phyloP scores from a whole-genome alignment of 2,329 filamentous ascomycete species.

The Penicillium occitanis region DNA sequence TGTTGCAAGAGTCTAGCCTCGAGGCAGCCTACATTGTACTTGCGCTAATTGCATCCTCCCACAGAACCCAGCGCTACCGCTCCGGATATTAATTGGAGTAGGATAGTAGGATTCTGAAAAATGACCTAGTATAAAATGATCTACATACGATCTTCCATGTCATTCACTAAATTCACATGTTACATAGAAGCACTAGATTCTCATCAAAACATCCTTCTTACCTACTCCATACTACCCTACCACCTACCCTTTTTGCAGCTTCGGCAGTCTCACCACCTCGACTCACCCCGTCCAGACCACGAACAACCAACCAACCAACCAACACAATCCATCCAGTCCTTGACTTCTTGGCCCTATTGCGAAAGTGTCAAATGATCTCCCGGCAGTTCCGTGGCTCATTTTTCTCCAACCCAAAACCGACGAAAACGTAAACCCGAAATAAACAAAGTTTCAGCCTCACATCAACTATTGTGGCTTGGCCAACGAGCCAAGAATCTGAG shows the following conservation, averaged over 20 bases:
- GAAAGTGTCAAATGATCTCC: neutral
- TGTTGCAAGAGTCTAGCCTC: neutral
- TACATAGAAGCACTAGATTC: neutral
- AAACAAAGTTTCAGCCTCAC: slow-evolving; percentile 7
- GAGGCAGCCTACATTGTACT: neutral
- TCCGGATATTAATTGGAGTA: neutral
- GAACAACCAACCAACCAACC: neutral
- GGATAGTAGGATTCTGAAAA: neutral
- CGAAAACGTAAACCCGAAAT: neutral
- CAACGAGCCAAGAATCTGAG: neutral
- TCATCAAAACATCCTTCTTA: neutral
- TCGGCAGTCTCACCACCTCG: neutral
- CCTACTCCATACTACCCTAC: neutral
- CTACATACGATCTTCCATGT: neutral
- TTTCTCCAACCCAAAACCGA: neutral
- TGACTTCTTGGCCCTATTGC: neutral
- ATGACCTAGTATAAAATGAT: neutral
- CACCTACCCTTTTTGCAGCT: neutral
- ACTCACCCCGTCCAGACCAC: neutral
- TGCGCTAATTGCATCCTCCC: neutral
- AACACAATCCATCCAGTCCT: neutral
- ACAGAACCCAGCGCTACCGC: no score
- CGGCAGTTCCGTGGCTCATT: neutral
- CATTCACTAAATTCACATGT: neutral
- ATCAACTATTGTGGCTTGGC: neutral